These are phyloP conservation scores for Epichloe scottii DNA, from an alignment of 2,329 filamentous ascomycete genomes.

Conservation along the genomic window DNA sequence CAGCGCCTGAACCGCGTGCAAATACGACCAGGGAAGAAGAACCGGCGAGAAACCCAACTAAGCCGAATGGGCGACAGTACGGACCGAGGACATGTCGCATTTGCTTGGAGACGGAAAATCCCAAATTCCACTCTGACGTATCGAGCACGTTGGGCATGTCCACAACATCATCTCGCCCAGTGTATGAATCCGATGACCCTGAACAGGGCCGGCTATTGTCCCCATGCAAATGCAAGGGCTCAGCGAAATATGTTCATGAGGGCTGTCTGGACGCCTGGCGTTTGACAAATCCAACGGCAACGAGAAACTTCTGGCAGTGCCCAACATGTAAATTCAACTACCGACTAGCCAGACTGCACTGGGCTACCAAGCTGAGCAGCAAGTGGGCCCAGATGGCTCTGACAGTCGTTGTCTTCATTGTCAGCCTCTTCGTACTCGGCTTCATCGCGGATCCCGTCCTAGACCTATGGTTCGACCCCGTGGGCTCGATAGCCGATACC, in stretches of 20 bases:
- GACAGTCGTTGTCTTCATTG: slow-evolving; percentile 58
- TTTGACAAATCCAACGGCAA: slow-evolving; percentile 50
- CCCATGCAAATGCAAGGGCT: slow-evolving; percentile 88
- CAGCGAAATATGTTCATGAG: slow-evolving; percentile 88
- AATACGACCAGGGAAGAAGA: not conserved
- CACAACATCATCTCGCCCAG: slow-evolving; percentile 22
- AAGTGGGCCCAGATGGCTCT: slow-evolving; percentile 53
- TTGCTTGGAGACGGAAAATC: slow-evolving; percentile 58
- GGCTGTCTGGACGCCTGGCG: slow-evolving; percentile 79
- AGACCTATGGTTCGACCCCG: slow-evolving; percentile 73
- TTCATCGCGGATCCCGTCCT: slow-evolving; percentile 91
- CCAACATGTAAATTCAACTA: slow-evolving; percentile 81
- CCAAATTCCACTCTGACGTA: slow-evolving; percentile 29
- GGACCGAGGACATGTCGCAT: slow-evolving; percentile 73
- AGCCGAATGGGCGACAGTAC: slow-evolving; percentile 34
- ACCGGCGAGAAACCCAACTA: slow-evolving; percentile 7
- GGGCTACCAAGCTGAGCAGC: slow-evolving; percentile 58
- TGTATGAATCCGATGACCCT: slow-evolving; percentile 62
- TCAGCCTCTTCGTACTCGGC: slow-evolving; percentile 69
- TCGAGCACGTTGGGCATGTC: slow-evolving; percentile 21
- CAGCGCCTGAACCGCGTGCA: not conserved
- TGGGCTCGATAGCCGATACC: slow-evolving; percentile 44
- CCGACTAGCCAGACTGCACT: slow-evolving; percentile 62
- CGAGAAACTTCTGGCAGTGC: slow-evolving; percentile 73
- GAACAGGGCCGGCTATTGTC: slow-evolving; percentile 68